Evolutionary conservation across 495 filamentous ascomycete species (phyloP), one percentile per base, ranked within the genome.

Genomic region (Aspergillus nidulans): DNA sequence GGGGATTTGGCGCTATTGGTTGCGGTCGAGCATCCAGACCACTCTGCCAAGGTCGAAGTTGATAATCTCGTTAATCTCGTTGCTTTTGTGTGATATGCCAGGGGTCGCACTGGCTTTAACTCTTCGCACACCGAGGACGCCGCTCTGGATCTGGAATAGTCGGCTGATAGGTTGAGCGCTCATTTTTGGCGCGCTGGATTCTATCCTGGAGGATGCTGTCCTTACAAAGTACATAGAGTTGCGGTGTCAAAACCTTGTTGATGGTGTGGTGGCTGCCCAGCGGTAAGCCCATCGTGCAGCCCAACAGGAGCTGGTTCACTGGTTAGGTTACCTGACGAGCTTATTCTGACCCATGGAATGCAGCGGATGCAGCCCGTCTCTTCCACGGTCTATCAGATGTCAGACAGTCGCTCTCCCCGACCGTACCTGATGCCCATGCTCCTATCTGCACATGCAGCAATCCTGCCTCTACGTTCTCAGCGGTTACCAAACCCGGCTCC

Each of bases 221-320:
- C n/a, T 13, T 2, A 34, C 30, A 34, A 34, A 34, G 30, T 34
- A 34, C 30, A n/a, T n/a, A n/a, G 30, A 34, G 30, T 10, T 5
- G 26, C 30, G 30, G 30, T 34, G 30, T 34, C 30, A 13, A n/a
- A 28, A 34, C 30, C 30, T 34, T 30, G 9, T 30, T 63, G 61
- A 60, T 53, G 48, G 57, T 53, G 60, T 52, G 60, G 63, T 74
- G 69, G 71, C 68, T 74, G 71, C 71, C 71, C 71, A 72, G 69
- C 63, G 38, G 69, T 69, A 72, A 69, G 69, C 64, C 66, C 56
- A 69, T 69, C 58, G 52, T 53, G 30, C 51, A 58, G 69, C 70
- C 70, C 65, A 69, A 73, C 69, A 61, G 54, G 41, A 16, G 38
- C 32, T 25, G 6, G 6, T 3, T 6, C 16, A 19, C n/a, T n/a